A percentile compares a stretch with the other conserved stretches of the same genome.
Conservation (phyloP, 2,329 filamentous ascomycete species). For the Ophiostoma quercus region DNA sequence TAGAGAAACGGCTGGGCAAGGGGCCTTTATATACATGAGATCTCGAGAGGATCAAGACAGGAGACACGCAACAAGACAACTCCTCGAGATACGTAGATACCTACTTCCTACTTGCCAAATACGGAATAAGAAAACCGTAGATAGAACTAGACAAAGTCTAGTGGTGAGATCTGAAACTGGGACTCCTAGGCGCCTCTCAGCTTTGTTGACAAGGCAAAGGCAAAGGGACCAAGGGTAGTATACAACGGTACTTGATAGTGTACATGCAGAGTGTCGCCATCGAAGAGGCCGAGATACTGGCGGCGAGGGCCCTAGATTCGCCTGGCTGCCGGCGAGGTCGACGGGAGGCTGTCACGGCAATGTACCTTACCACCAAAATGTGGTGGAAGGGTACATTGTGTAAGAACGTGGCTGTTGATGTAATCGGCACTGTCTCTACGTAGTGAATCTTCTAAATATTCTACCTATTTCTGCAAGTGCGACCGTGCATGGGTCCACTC, state of each 20-base stretch:
- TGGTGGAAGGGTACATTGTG: not conserved
- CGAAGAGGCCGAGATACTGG: not conserved
- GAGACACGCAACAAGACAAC: not conserved
- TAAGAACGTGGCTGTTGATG: not conserved
- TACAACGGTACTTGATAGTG: not conserved
- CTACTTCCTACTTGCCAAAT: slow-evolving; percentile 2
- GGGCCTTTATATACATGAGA: slow-evolving; percentile 7
- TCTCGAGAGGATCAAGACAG: slow-evolving; percentile 1
- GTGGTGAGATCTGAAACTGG: slow-evolving; percentile 16
- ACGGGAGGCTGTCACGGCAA: not conserved
- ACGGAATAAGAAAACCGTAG: not conserved
- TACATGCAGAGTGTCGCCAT: slow-evolving; percentile 10
- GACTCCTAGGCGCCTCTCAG: not conserved
- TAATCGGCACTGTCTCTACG: not conserved
- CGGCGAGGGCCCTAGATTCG: not conserved
- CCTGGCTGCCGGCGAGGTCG: not conserved
- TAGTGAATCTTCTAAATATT: not conserved
- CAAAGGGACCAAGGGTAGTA: not conserved
- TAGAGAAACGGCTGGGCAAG: not conserved
- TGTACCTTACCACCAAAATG: not conserved
- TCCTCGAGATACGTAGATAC: slow-evolving; percentile 5
- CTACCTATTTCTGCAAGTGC: slow-evolving; percentile 8
- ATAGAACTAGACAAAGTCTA: slow-evolving; percentile 10
- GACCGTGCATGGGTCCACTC: not conserved
- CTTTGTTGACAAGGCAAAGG: slow-evolving; percentile 7